Percentiles rank a stretch among this genome's conserved stretches.
Evolutionary conservation across 768 basidiomycete species (phyloP).

Genomic region (Pulveroboletus sp.): DNA sequence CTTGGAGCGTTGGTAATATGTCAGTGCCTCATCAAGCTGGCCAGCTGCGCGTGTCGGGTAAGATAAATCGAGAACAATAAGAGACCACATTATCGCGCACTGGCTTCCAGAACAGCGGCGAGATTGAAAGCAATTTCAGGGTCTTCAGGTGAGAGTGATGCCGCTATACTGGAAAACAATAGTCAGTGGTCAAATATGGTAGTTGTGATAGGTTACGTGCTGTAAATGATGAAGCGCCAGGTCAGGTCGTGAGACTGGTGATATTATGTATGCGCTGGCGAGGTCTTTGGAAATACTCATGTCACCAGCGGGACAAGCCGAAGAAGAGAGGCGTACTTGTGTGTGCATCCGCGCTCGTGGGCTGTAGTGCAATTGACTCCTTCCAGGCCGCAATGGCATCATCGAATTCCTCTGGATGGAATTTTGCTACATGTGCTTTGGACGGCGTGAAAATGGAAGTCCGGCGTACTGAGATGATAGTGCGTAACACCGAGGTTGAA

Average conservation of each 20-base stretch:
- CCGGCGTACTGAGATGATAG: constrained; percentile 75
- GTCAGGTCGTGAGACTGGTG: constrained; percentile 74
- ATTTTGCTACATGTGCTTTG: constrained; percentile 15
- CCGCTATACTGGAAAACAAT: constrained; percentile 61
- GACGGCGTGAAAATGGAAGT: constrained; percentile 11
- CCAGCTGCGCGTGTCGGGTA: constrained; percentile 50
- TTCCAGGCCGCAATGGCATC: constrained; percentile 85
- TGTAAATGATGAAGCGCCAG: constrained; percentile 81
- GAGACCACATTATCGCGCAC: constrained; percentile 43
- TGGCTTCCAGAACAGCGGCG: constrained; percentile 86
- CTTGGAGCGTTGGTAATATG: constrained; percentile 77
- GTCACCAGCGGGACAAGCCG: constrained; percentile 17
- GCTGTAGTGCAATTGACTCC: constrained; percentile 75
- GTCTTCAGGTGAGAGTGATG: constrained; percentile 82
- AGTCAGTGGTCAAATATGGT: constrained; percentile 31
- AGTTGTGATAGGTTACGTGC: constrained; percentile 41
- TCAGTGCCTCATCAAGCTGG: constrained; percentile 73
- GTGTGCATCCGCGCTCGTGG: constrained; percentile 81
- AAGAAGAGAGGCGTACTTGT: constrained; percentile 56
- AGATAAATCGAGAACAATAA: constrained; percentile 36
- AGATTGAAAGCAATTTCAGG: constrained; percentile 91
- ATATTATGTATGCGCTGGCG: constrained; percentile 86
- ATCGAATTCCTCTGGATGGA: constrained; percentile 72
- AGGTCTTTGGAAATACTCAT: constrained; percentile 51
- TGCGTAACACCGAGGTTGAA: constrained; percentile 89